A percentile compares a stretch with the other conserved stretches of the same genome.
Evolutionary conservation across 2,329 filamentous ascomycete genomes (phyloP).

Genomic region (Aspergillus uvarum): DNA sequence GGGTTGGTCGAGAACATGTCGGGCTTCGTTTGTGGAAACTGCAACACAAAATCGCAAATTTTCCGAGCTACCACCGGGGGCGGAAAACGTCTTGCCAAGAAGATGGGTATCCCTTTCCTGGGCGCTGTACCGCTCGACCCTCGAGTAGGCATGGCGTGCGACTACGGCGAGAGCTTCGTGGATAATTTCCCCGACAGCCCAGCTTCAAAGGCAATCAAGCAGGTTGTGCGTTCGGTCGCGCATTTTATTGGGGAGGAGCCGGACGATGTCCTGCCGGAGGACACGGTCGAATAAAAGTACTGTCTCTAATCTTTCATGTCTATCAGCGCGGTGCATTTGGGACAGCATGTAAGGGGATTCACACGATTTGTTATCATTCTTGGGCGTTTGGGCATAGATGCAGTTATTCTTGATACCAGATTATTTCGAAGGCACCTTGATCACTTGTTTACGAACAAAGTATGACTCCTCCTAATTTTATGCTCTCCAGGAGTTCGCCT

Average conservation of each 20-base stretch:
- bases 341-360: constrained; percentile 1
- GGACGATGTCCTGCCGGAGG: constrained; percentile 48
- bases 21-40: constrained; percentile 93
- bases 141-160: constrained; percentile 91
- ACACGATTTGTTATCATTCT: background rate
- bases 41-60: constrained; percentile 75
- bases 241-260: constrained; percentile 63
- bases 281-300: constrained; percentile 25
- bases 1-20: constrained; percentile 98
- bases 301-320: constrained; percentile 15
- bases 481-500: background rate
- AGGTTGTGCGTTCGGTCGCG: constrained; percentile 73
- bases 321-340: constrained; percentile 24
- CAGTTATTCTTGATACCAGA: constrained; percentile 18
- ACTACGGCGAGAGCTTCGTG: constrained; percentile 96
- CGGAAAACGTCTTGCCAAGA: constrained; percentile 73
- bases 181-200: constrained; percentile 92
- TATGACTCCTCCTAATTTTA: background rate
- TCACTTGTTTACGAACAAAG: background rate
- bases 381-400: constrained; percentile 24
- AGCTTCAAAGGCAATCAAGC: constrained; percentile 76
- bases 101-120: constrained; percentile 84
- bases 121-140: constrained; percentile 90
- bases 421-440: background rate
- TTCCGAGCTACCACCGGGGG: constrained; percentile 91